phyloP scores from a whole-genome alignment of 2,329 filamentous ascomycete species.

The Hortaea sp. region DNA sequence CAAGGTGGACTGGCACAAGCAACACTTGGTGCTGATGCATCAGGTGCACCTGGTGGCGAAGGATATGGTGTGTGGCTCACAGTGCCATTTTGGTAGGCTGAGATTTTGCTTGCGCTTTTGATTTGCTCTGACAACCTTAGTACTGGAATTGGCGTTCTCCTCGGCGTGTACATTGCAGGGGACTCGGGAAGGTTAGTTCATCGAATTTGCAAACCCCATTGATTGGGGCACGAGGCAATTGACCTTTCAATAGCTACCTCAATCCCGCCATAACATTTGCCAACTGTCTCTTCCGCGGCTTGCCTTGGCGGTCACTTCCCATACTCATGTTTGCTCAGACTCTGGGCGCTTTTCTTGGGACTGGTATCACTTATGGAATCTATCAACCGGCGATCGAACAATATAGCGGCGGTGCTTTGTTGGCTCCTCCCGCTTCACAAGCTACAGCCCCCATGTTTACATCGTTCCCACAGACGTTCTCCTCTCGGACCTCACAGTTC shows the following conservation, averaged over 20 bases:
- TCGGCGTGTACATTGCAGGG: no score
- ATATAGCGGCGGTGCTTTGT: slow-evolving; percentile 47
- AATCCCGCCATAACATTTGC: slow-evolving; percentile 57
- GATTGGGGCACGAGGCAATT: no score
- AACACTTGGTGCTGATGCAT: slow-evolving; percentile 14
- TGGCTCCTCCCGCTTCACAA: slow-evolving; percentile 48
- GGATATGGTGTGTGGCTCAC: no score
- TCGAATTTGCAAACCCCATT: no score
- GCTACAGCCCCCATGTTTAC: slow-evolving; percentile 59
- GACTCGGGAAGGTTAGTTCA: no score
- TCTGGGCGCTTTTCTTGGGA: slow-evolving; percentile 55
- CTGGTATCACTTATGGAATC: slow-evolving; percentile 34
- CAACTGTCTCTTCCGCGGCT: slow-evolving; percentile 57
- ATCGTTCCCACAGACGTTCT: slow-evolving; percentile 54
- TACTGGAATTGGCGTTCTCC: no score
- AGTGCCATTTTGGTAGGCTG: no score
- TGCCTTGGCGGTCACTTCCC: slow-evolving; percentile 61
- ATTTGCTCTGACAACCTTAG: no score
- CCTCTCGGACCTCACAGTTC: slow-evolving; percentile 56
- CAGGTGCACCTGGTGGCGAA: no score
- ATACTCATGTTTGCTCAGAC: slow-evolving; percentile 56
- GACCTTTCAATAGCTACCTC: neutral
- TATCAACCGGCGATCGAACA: slow-evolving; percentile 47
- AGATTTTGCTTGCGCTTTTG: no score
- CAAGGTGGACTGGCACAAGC: slow-evolving; percentile 36